Percentiles rank a stretch among this genome's conserved stretches.
phyloP scores from a whole-genome alignment of 2,329 filamentous ascomycete species.

The Fusarium solani-melongenae region DNA sequence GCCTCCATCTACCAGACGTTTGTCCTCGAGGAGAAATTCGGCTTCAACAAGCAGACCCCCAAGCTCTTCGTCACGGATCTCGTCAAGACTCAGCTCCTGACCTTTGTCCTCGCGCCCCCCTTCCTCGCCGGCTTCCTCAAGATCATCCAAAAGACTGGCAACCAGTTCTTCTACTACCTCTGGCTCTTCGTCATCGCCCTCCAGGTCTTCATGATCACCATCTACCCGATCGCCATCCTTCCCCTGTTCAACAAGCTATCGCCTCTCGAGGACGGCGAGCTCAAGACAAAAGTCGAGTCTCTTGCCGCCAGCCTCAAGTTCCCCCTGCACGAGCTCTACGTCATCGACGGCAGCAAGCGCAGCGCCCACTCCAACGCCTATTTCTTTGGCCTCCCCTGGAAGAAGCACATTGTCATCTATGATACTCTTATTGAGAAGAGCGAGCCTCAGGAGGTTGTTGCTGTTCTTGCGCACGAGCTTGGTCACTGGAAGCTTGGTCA shows the following conservation, averaged over 20 bases:
- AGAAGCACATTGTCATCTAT: slow-evolving; percentile 99
- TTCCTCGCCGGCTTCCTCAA: slow-evolving; percentile 92
- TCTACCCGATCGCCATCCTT: slow-evolving; percentile 94
- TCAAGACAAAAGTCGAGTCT: slow-evolving; percentile 89
- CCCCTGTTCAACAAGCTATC: slow-evolving; percentile 99
- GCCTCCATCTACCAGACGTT: slow-evolving; percentile 93
- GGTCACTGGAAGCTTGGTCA: slow-evolving; percentile 98
- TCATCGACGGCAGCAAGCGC: slow-evolving; percentile 92
- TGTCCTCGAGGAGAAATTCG: slow-evolving; percentile 94
- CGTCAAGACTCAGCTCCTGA: slow-evolving; percentile 88
- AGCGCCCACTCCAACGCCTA: slow-evolving; percentile 91
- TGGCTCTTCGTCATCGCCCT: slow-evolving; percentile 92
- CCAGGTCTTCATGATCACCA: slow-evolving; percentile 93
- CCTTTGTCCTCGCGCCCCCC: slow-evolving; percentile 82
- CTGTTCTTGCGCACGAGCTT: slow-evolving; percentile 93
- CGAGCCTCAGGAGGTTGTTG: slow-evolving; percentile 89
- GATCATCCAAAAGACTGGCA: slow-evolving; percentile 94
- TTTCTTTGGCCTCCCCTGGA: slow-evolving; percentile 98
- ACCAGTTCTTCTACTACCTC: slow-evolving; percentile 96
- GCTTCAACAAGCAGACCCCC: slow-evolving; percentile 98
- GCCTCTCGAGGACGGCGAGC: slow-evolving; percentile 84
- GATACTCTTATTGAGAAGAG: slow-evolving; percentile 98
- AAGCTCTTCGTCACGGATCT: slow-evolving; percentile 90
- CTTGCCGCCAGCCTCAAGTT: slow-evolving; percentile 88
- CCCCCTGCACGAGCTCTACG: slow-evolving; percentile 90